Percentiles rank a stretch among this genome's conserved stretches.
Evolutionary conservation across 305 asterid genomes (phyloP).

Genomic region (Fraxinus paxiana): DNA sequence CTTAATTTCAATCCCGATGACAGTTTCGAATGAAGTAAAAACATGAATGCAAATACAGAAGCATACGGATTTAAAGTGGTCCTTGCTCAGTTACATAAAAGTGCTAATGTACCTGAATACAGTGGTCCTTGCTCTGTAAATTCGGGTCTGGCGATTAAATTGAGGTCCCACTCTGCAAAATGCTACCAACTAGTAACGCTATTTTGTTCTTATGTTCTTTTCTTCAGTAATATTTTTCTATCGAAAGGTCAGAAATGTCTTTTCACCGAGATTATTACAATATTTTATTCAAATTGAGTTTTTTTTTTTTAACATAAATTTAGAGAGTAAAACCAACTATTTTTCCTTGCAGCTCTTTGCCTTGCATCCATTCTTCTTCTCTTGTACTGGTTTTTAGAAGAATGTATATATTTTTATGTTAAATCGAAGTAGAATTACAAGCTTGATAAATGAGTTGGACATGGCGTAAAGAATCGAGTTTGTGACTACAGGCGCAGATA

Average conservation of each 20-base stretch:
- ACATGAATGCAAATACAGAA: background rate
- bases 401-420: background rate
- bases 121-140: background rate
- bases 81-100: background rate
- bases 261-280: background rate
- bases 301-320: background rate
- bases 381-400: background rate
- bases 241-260: background rate
- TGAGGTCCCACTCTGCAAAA: background rate
- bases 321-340: background rate
- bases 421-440: constrained; percentile 39
- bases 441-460: constrained; percentile 26
- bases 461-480: background rate
- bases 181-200: background rate
- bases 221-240: background rate
- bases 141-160: background rate
- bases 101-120: background rate
- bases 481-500: background rate
- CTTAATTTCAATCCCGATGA: background rate
- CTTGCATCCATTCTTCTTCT: background rate
- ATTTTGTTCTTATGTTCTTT: background rate
- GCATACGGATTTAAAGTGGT: background rate
- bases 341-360: background rate
- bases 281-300: background rate
- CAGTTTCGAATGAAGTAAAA: background rate